Base-by-base conservation (phyloP, 371 early-diverging fungal genomes). In the Conidiobolus incongruus region DNA sequence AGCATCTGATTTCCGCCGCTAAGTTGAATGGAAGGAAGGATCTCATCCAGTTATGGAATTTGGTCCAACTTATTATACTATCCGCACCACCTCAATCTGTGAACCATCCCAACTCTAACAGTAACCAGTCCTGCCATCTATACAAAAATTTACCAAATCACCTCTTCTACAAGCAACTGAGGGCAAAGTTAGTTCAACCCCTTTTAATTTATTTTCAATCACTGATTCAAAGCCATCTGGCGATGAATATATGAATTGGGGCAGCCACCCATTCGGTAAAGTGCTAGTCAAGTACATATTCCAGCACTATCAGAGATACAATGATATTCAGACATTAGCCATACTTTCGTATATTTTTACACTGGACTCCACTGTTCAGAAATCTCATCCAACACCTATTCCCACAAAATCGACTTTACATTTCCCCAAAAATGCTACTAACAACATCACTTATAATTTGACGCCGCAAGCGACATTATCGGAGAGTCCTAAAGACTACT, bases 241-340 rank as follows among this genome's bases (percentile, higher is more conserved):
- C n/a, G n/a, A n/a, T n/a, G n/a, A n/a, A 4, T 29, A 7, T 22
- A 43, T 43, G 43, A 12, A 11, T n/a, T 82, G 80, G 82, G 78
- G 75, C 12, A 51, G 58, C 23, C 82, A 82, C 59, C 83, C 83
- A 1, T 57, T 78, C 15, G 81, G 83, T 7, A 54, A 62, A 26
- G 57, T 59, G 29, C 53, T 78, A 16, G 72, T 73, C 0, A 54
- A 68, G n/a, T 26, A 17, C 55, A 81, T 80, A 26, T 52, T 85
- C 23, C 51, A 64, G 0, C 68, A 77, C 47, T 66, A 76, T 48
- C 67, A 72, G 47, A 51, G 52, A 4, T 58, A 65, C 33, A 79
- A 83, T 6, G 87, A 90, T 58, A 65, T 82, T 22, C 90, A 90
- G 53, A 81, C 79, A 33, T 64, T 81, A 35, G 84, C 86, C 0